Evolutionary conservation across 1,139 yeast species (phyloP).

Genomic region (Eremothecium gossypii): DNA sequence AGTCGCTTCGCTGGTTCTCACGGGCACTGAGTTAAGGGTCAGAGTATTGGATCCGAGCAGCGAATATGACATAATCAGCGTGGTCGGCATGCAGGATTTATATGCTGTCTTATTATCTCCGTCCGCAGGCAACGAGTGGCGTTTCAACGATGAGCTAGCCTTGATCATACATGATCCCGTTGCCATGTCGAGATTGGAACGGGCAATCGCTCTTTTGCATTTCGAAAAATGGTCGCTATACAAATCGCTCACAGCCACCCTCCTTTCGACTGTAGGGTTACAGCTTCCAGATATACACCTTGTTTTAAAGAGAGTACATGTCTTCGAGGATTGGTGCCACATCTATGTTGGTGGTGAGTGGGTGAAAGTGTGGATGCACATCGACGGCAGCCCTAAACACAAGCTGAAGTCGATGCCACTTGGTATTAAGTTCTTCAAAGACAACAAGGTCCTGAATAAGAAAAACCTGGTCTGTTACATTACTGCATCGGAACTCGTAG

Average conservation of each 20-base stretch:
- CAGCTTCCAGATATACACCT: constrained; percentile 25
- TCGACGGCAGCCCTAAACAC: constrained; percentile 18
- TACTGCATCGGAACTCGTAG: constrained; percentile 21
- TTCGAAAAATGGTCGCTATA: constrained; percentile 23
- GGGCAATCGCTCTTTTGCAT: constrained; percentile 6
- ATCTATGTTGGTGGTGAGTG: constrained; percentile 23
- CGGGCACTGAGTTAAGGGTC: constrained; percentile 7
- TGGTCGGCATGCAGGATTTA: constrained; percentile 5
- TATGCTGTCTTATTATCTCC: constrained; percentile 5
- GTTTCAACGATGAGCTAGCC: constrained; percentile 2
- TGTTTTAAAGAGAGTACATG: constrained; percentile 21
- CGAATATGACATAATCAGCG: constrained; percentile 6
- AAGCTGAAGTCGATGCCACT: constrained; percentile 17
- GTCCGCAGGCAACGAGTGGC: constrained; percentile 5
- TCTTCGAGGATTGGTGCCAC: constrained; percentile 30
- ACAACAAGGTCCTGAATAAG: constrained; percentile 18
- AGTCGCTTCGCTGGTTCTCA: constrained; percentile 4
- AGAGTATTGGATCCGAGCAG: not conserved
- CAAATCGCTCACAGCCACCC: constrained; percentile 25
- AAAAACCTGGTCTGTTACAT: constrained; percentile 21
- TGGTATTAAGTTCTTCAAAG: constrained; percentile 26
- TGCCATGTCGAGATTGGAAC: constrained; percentile 4
- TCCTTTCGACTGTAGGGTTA: constrained; percentile 23
- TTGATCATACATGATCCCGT: constrained; percentile 1
- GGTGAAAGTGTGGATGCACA: constrained; percentile 28